Percentiles rank a stretch among this genome's conserved stretches.
Evolutionary conservation across 2,329 filamentous ascomycete genomes (phyloP).

Genomic region (Sporothrix euskadiensis): DNA sequence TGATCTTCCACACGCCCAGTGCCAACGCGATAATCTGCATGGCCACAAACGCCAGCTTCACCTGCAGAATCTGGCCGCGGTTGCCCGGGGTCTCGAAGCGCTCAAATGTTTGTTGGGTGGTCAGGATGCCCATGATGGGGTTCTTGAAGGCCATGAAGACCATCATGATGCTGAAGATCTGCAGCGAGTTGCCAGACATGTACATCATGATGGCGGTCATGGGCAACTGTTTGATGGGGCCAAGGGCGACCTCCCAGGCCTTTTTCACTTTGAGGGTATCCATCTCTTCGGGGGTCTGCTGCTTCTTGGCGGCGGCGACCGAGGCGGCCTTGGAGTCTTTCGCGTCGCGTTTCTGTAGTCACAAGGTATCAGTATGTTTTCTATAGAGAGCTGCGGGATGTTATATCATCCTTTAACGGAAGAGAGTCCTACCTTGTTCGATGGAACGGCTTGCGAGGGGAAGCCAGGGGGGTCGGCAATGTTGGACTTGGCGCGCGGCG

Average conservation of each 20-base stretch:
- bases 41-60: conserved; percentile 83
- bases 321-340: conserved; percentile 30
- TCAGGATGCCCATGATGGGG: conserved; percentile 79
- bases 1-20: conserved; percentile 93
- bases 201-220: conserved; percentile 99
- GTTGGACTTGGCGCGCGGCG: conserved; percentile 65
- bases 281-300: conserved; percentile 78
- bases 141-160: conserved; percentile 99
- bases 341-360: conserved; percentile 46
- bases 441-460: conserved; percentile 53
- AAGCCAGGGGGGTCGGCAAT: conserved; percentile 88
- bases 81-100: conserved; percentile 85
- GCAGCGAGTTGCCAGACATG: conserved; percentile 97
- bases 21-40: conserved; percentile 84
- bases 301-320: conserved; percentile 47
- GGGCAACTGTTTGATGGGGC: conserved; percentile 87
- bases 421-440: conserved; percentile 54
- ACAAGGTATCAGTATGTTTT: background rate
- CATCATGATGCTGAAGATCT: conserved; percentile 99
- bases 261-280: conserved; percentile 97
- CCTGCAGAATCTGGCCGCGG: conserved; percentile 69
- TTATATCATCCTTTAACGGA: background rate
- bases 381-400: background rate
- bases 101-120: conserved; percentile 84
- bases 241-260: conserved; percentile 95